A percentile compares a stretch with the other conserved stretches of the same genome.
Evolutionary conservation across 371 early-diverging fungal species (phyloP).

Genomic region (Rhizomucor miehei): DNA sequence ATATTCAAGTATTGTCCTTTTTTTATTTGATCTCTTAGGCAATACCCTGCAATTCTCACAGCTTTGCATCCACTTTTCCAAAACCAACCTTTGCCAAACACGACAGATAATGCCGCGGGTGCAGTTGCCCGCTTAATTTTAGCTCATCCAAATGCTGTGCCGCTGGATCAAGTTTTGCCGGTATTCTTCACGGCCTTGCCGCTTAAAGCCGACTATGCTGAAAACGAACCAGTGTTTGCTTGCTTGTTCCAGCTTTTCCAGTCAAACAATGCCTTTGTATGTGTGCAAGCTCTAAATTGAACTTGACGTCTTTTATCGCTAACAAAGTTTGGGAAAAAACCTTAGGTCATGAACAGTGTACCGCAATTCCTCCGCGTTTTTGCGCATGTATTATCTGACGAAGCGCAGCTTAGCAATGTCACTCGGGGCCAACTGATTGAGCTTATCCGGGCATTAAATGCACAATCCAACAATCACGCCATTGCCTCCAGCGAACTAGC

Average conservation of each 20-base stretch:
- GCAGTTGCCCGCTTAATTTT: slow-evolving; percentile 82
- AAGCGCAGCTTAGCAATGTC: slow-evolving; percentile 52
- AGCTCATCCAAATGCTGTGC: slow-evolving; percentile 65
- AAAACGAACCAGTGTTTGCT: slow-evolving; percentile 78
- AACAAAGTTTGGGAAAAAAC: neutral
- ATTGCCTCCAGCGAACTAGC: slow-evolving; percentile 35
- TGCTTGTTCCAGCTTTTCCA: slow-evolving; percentile 67
- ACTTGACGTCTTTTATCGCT: neutral
- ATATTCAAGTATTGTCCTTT: neutral
- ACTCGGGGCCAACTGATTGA: slow-evolving; percentile 57
- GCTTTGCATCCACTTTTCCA: slow-evolving; percentile 75
- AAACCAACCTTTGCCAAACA: slow-evolving; percentile 59
- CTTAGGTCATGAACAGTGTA: slow-evolving; percentile 29
- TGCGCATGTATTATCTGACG: slow-evolving; percentile 40
- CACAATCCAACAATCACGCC: slow-evolving; percentile 36
- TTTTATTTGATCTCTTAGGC: slow-evolving; percentile 22
- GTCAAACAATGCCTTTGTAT: slow-evolving; percentile 52
- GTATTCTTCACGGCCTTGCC: slow-evolving; percentile 70
- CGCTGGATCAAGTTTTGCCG: slow-evolving; percentile 71
- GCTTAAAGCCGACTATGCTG: slow-evolving; percentile 76
- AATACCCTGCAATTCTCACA: slow-evolving; percentile 70
- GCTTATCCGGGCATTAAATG: slow-evolving; percentile 48
- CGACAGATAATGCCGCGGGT: slow-evolving; percentile 88
- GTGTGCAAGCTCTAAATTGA: slow-evolving; percentile 3
- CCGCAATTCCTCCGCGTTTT: slow-evolving; percentile 46